Percentiles rank a stretch among this genome's conserved stretches.
Conservation (phyloP, 805 yeast species). For the Ogataea wickerhamii region DNA sequence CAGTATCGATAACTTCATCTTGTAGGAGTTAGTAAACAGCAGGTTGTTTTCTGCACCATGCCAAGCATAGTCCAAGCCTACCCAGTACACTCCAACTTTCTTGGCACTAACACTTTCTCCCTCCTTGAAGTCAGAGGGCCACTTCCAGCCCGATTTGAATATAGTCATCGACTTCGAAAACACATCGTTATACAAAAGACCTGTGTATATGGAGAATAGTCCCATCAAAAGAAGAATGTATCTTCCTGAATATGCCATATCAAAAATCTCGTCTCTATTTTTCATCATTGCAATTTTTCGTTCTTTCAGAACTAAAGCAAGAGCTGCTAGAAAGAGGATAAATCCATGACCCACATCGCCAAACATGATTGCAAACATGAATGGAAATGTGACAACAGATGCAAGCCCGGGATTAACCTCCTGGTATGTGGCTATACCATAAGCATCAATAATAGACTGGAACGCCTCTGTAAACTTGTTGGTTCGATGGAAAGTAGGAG, state of each 20-base stretch:
- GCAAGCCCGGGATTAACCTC: conserved; percentile 77
- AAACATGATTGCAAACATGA: conserved; percentile 81
- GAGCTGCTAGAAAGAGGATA: conserved; percentile 54
- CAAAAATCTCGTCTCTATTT: conserved; percentile 65
- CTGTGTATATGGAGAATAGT: conserved; percentile 67
- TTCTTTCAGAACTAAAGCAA: conserved; percentile 53
- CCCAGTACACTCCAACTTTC: conserved; percentile 49
- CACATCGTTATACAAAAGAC: conserved; percentile 67
- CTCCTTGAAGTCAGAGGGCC: conserved; percentile 51
- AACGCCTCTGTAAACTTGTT: conserved; percentile 68
- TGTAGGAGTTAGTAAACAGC: conserved; percentile 67
- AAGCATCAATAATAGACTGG: conserved; percentile 72
- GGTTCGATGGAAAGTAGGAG: conserved; percentile 68
- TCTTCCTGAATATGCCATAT: conserved; percentile 72
- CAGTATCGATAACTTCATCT: conserved; percentile 71
- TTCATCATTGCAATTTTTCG: conserved; percentile 48
- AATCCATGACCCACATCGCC: conserved; percentile 83
- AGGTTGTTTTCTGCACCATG: conserved; percentile 75
- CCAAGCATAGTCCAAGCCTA: conserved; percentile 74
- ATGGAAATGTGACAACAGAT: conserved; percentile 72
- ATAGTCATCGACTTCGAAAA: conserved; percentile 67
- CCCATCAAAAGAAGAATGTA: conserved; percentile 72
- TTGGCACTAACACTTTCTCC: conserved; percentile 48
- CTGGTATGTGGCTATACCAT: conserved; percentile 70
- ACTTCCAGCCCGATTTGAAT: conserved; percentile 69